Evolutionary conservation across 495 filamentous ascomycete species (phyloP).

Genomic region (Neurospora tetrasperma): DNA sequence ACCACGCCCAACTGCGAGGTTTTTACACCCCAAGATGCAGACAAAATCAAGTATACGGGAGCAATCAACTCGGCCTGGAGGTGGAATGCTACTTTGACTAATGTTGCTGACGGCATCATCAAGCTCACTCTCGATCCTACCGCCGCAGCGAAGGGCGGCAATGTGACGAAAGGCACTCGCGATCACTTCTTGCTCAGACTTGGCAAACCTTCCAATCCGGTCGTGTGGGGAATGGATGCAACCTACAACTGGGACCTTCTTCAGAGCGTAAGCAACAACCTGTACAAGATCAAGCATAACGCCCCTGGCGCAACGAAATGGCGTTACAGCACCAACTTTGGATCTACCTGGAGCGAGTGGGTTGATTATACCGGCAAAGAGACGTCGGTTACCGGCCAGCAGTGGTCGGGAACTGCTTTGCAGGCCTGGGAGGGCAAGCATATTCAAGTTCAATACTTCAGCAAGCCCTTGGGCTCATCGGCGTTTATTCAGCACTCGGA

Average conservation of each 20-base stretch:
- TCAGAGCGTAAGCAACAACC: conserved; percentile 19
- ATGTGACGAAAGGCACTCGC: conserved; percentile 35
- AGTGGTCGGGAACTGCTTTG: conserved; percentile 50
- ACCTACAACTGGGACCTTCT: conserved; percentile 51
- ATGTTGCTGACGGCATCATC: conserved; percentile 58
- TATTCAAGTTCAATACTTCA: conserved; percentile 59
- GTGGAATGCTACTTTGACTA: conserved; percentile 42
- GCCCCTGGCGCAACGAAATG: conserved; percentile 56
- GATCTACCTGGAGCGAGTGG: conserved; percentile 51
- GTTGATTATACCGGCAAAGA: conserved; percentile 40
- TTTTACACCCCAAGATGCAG: background rate
- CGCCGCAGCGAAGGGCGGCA: conserved; percentile 22
- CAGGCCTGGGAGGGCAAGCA: conserved; percentile 60
- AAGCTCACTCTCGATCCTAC: conserved; percentile 50
- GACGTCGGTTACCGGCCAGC: conserved; percentile 24
- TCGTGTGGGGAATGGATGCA: conserved; percentile 46
- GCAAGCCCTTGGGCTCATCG: conserved; percentile 51
- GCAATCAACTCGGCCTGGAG: conserved; percentile 46
- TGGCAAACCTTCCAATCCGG: conserved; percentile 39
- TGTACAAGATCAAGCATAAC: conserved; percentile 43
- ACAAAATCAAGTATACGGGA: conserved; percentile 21
- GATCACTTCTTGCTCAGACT: conserved; percentile 45
- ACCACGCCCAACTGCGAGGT: conserved; percentile 32
- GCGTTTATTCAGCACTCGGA: conserved; percentile 56
- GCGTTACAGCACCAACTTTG: conserved; percentile 55